Conservation (phyloP, 768 basidiomycete genomes). For the Obba rivulosa region DNA sequence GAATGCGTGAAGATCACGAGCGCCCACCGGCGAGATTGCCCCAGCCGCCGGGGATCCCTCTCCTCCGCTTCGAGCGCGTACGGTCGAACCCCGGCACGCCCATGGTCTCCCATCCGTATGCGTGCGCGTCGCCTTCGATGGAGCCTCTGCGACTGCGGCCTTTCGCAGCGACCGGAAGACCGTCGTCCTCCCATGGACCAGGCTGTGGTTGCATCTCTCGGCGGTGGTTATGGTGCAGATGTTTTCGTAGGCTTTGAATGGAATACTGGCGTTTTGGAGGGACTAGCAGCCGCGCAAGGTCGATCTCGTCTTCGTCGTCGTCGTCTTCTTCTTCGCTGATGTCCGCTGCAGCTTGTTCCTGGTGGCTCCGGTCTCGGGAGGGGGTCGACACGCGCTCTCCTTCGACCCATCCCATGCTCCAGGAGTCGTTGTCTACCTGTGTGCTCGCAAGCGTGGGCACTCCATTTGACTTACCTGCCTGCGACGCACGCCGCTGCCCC, state of each 20-base stretch:
- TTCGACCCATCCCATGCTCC: slow-evolving; percentile 30
- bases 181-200: slow-evolving; percentile 24
- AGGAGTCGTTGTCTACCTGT: slow-evolving; percentile 52
- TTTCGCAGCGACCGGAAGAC: not conserved
- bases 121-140: slow-evolving; percentile 20
- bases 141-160: slow-evolving; percentile 9
- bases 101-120: slow-evolving; percentile 12
- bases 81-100: slow-evolving; percentile 20
- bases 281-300: slow-evolving; percentile 61
- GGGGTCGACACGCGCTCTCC: slow-evolving; percentile 12
- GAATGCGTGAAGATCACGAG: no score
- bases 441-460: slow-evolving; percentile 62
- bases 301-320: slow-evolving; percentile 52
- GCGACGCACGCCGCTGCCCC: slow-evolving; percentile 12
- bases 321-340: slow-evolving; percentile 34
- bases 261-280: slow-evolving; percentile 70
- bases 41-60: slow-evolving; percentile 30
- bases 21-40: slow-evolving; percentile 1
- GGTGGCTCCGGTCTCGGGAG: not conserved
- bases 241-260: slow-evolving; percentile 64
- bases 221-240: slow-evolving; percentile 35
- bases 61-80: slow-evolving; percentile 23
- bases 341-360: slow-evolving; percentile 15
- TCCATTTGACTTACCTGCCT: slow-evolving; percentile 25
- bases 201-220: slow-evolving; percentile 13